These are phyloP conservation scores for Smallanthus sonchifolius DNA, from an alignment of 129 eudicot genomes.

Conservation along the genomic window DNA sequence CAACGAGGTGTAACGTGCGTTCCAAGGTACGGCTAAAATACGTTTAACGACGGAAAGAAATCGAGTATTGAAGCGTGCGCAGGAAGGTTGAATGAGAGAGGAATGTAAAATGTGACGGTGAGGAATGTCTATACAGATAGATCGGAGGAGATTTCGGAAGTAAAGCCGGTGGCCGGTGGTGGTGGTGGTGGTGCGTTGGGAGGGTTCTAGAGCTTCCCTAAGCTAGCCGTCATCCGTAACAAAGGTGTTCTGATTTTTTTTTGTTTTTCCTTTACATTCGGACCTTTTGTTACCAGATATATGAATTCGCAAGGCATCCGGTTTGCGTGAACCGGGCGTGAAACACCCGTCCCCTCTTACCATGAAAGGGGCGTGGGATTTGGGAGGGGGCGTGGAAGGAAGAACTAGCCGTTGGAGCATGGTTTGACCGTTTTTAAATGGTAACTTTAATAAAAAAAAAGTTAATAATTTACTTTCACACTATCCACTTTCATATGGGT, in stretches of 20 bases:
- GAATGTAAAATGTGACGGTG: background rate
- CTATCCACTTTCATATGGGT: too few species aligned
- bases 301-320: too few species aligned
- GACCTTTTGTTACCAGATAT: background rate
- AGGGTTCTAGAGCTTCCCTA: background rate
- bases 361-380: too few species aligned
- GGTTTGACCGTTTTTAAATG: too few species aligned
- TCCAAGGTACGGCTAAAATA: constrained; percentile 5
- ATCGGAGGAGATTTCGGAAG: background rate
- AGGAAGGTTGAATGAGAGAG: background rate
- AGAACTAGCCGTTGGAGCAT: too few species aligned
- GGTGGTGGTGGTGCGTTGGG: background rate
- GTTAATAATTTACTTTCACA: too few species aligned
- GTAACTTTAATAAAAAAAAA: too few species aligned
- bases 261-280: background rate
- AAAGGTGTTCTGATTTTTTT: background rate
- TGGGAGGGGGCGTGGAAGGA: too few species aligned
- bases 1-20: constrained; percentile 10
- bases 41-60: background rate
- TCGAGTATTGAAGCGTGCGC: background rate
- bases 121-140: background rate
- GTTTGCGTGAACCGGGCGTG: too few species aligned
- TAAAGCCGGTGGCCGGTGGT: background rate
- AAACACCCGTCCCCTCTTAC: too few species aligned
- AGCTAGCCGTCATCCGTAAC: background rate